phyloP scores from a whole-genome alignment of 2,329 filamentous ascomycete species.

The Atkinsonella hypoxylon region DNA sequence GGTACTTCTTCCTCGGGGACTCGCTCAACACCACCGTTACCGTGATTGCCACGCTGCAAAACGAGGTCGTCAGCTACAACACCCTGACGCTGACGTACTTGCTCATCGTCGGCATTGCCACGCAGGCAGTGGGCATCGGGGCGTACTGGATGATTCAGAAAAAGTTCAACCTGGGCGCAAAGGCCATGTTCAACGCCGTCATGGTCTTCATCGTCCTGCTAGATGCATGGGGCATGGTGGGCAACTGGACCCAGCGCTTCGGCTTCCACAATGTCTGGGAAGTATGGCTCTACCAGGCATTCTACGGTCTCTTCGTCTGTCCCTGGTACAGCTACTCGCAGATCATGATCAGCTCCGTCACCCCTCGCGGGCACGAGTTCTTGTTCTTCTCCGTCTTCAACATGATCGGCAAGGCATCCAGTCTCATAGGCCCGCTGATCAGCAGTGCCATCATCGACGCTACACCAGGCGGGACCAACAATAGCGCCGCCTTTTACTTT shows the following conservation, averaged over 20 bases:
- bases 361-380: slow-evolving; percentile 55
- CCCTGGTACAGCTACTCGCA: slow-evolving; percentile 62
- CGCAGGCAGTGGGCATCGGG: slow-evolving; percentile 51
- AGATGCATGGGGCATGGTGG: slow-evolving; percentile 35
- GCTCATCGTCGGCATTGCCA: slow-evolving; percentile 51
- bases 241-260: slow-evolving; percentile 32
- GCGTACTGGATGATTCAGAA: slow-evolving; percentile 50
- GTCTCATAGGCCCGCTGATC: slow-evolving; percentile 58
- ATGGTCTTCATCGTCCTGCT: slow-evolving; percentile 50
- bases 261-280: slow-evolving; percentile 35
- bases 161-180: slow-evolving; percentile 45
- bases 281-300: slow-evolving; percentile 34
- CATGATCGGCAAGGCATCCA: slow-evolving; percentile 56
- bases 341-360: slow-evolving; percentile 60
- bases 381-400: slow-evolving; percentile 59
- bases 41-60: slow-evolving; percentile 54
- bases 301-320: slow-evolving; percentile 55
- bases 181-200: slow-evolving; percentile 57
- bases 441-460: slow-evolving; percentile 57
- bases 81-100: slow-evolving; percentile 54
- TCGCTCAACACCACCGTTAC: slow-evolving; percentile 60
- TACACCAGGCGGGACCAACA: slow-evolving; percentile 38
- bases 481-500: slow-evolving; percentile 55
- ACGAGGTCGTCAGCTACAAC: slow-evolving; percentile 52
- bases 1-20: slow-evolving; percentile 59